These are phyloP conservation scores for Podila clonocystis DNA, from an alignment of 192 early-diverging fungal genomes.

Conservation along the genomic window DNA sequence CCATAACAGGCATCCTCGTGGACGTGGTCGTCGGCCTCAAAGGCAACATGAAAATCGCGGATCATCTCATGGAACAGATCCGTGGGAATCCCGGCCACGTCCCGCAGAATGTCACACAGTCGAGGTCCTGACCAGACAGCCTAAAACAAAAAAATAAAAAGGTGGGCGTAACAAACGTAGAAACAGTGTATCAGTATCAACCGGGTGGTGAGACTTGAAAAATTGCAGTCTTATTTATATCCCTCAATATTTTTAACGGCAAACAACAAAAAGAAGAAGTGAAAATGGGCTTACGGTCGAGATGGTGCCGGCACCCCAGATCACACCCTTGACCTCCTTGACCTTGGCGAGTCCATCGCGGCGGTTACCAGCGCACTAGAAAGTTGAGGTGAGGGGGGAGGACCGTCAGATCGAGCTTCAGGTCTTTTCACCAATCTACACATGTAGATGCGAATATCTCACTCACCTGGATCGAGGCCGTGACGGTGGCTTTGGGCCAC, in stretches of 20 bases:
- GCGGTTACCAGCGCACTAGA: conserved; percentile 85
- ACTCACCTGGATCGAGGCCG: conserved; percentile 38
- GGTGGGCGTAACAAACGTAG: not conserved
- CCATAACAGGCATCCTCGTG: conserved; percentile 78
- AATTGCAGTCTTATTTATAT: no score
- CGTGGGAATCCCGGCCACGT: conserved; percentile 62
- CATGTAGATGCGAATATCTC: no score
- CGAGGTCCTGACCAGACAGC: conserved; percentile 83
- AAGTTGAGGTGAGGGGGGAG: no score
- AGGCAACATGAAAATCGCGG: conserved; percentile 67
- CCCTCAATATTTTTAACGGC: no score
- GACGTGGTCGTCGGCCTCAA: conserved; percentile 74
- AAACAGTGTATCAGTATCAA: not conserved
- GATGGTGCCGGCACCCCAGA: conserved; percentile 83
- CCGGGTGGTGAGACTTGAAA: no score
- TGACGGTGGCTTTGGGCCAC: conserved; percentile 45
- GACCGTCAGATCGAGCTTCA: not conserved
- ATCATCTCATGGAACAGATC: conserved; percentile 61
- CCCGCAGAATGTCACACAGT: conserved; percentile 76
- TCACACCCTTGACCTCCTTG: conserved; percentile 82
- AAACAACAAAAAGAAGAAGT: not conserved
- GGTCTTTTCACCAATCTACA: not conserved
- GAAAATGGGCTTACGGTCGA: conserved; percentile 64
- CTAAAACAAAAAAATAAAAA: conserved; percentile 61
- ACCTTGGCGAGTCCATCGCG: conserved; percentile 79